Evolutionary conservation across 2,329 filamentous ascomycete species (phyloP).

Genomic region (Phaeosphaeriaceae sp.): DNA sequence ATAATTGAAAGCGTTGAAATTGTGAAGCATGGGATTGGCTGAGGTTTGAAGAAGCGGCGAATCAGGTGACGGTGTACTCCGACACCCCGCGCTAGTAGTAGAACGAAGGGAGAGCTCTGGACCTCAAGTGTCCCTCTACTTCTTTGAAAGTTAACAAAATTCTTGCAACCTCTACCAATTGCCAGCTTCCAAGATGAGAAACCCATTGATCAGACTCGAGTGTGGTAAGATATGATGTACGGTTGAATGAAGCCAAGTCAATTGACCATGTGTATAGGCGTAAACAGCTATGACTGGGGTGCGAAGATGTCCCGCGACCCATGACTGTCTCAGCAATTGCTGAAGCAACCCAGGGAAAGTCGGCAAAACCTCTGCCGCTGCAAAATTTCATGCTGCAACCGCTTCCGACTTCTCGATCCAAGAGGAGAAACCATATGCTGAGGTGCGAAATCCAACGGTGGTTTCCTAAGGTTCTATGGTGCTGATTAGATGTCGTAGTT

Average conservation of each 20-base stretch:
- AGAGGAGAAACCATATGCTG: conserved; percentile 89
- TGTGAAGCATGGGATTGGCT: too few species aligned
- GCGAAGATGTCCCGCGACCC: conserved; percentile 38
- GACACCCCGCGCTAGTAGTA: too few species aligned
- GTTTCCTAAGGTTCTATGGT: background rate
- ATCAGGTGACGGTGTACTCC: too few species aligned
- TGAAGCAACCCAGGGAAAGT: conserved; percentile 70
- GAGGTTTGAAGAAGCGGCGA: too few species aligned
- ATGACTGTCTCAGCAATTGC: conserved; percentile 23
- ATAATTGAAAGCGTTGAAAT: too few species aligned
- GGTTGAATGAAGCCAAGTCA: background rate
- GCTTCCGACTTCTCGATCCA: conserved; percentile 79
- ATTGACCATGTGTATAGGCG: conserved; percentile 64
- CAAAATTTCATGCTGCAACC: conserved; percentile 86
- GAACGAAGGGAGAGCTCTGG: conserved; percentile 1
- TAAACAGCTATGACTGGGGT: conserved; percentile 99
- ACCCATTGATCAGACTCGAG: conserved; percentile 83
- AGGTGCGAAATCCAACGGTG: conserved; percentile 62
- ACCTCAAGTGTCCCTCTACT: background rate
- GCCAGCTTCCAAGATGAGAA: conserved; percentile 45
- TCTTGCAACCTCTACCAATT: conserved; percentile 7
- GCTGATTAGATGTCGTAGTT: conserved; percentile 63
- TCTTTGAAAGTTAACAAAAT: background rate
- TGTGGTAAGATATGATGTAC: conserved; percentile 61
- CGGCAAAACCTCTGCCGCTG: conserved; percentile 84